Base-by-base conservation (phyloP, 2,329 filamentous ascomycete genomes). In the Fusarium palustre region DNA sequence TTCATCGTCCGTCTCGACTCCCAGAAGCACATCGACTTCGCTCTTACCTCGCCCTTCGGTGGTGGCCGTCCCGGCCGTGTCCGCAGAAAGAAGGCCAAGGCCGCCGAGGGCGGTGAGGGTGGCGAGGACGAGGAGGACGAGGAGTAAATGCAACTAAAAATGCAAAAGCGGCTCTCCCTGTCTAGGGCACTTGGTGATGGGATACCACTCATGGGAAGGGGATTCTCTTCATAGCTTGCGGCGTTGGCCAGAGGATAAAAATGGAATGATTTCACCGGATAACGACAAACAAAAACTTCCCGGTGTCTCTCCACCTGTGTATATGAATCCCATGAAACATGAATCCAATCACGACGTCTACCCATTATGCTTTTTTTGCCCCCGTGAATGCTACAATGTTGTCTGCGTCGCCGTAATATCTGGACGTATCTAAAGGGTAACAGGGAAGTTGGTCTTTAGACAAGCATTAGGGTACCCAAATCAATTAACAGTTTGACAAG, bases 11-110 rank as follows among this genome's bases (percentile, higher is more conserved):
- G 96, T 87, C 93, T 99, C 81, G 96, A 99, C 89, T 97, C 94
- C 79, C 96, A 99, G 91, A 99, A 99, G 93, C 96, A 99, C 92
- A 98, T 99, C 80, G 96, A 99, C 89, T 98, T 99, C 84, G 89
- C 96, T 72, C 90, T 99, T 75, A 97, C 91, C 86, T 98, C 95
- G 82, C 95, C 96, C 82, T 97, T 97, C 80, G 96, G 96, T 85
- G 94, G 94, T 83, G 96, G 96, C 82, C 94, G 96, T 79, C 93
- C 94, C 79, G 96, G 96, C 78, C 96, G 96, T 90, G 95, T 97
- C 81, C 91, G 93, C 85, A 97, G 96, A 90, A 99, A 98, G 96
- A 99, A 98, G 94, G 93, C 94, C 84, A 95, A 93, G 88, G 93
- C 96, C 77, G 93, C 94, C 70, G 93, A 97, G 87, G 91, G 91